Base-by-base conservation (phyloP, 805 yeast species). In the Metschnikowia kofuensis region DNA sequence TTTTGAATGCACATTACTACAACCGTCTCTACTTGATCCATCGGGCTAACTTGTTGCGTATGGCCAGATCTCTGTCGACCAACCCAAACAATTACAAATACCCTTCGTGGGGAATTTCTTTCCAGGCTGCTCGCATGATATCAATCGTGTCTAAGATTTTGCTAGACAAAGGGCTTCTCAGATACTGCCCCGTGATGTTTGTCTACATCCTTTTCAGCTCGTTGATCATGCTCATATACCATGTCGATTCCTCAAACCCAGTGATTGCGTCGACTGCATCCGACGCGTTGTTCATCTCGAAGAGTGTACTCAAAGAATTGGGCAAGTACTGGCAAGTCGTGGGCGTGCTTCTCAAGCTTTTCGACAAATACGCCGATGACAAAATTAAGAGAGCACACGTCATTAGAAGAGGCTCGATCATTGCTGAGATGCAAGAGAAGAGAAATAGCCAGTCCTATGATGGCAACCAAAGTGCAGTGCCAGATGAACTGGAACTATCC, bases 31-130 rank as follows among this genome's bases (percentile, higher is more conserved):
- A 85, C 55, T 69, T 85, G 55, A 78, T 85, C 29, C 94, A 87
- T 60, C 75, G 90, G 48, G 81, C 89, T 6, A 84, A 85, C 58
- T 79, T 85, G 59, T 67, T 78, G 34, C 69, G 78, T 49, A 74
- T 73, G 77, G 77, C 77, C 15, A 59, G 67, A 47, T 66, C 73
- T 26, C 64, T 67, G 10, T 66, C 74, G 2, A 65, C 74, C 1
- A 65, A 66, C 46, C 75, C 76, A 13, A 68, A 64, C 53, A 75
- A 71, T 59, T 75, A 67, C 67, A 73, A 62, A 55, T 83, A 82
- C 61, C 88, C 89, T 6, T 79, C 86, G n/a, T 82, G 88, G 85
- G 88, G 90, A 9, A 84, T 86, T 49, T 86, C 89, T 2, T 86
- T 85, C 72, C 89, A 85, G 64, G 87, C 91, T 0, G 89, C 94